A percentile compares a stretch with the other conserved stretches of the same genome.
These are phyloP conservation scores for Nitzschia sp. DNA, from an alignment of 108 stramenopile species.

Conservation along the genomic window DNA sequence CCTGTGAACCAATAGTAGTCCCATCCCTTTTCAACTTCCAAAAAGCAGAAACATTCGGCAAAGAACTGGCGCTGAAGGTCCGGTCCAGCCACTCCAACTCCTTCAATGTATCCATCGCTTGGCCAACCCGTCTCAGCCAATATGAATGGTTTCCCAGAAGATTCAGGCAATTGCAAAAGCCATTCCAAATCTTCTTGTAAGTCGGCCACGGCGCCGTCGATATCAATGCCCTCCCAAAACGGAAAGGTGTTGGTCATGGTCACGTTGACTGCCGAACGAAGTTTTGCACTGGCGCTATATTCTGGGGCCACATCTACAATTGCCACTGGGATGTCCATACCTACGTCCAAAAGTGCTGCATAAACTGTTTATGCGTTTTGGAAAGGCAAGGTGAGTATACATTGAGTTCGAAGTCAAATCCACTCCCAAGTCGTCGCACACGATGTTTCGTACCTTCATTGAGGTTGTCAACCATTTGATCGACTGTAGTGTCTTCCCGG, in stretches of 20 bases:
- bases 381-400: not conserved
- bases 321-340: constrained; percentile 23
- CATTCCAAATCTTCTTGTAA: constrained; percentile 19
- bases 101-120: constrained; percentile 22
- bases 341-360: not conserved
- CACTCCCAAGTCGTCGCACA: not conserved
- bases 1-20: constrained; percentile 35
- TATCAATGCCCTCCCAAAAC: constrained; percentile 30
- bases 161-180: constrained; percentile 16
- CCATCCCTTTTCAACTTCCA: constrained; percentile 22
- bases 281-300: not conserved
- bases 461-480: constrained; percentile 19
- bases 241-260: constrained; percentile 35
- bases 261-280: constrained; percentile 22
- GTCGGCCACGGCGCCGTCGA: constrained; percentile 16
- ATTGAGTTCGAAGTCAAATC: not conserved
- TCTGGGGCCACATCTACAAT: constrained; percentile 39
- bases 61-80: constrained; percentile 28
- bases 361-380: constrained; percentile 2
- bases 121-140: constrained; percentile 46
- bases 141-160: constrained; percentile 16
- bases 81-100: constrained; percentile 25
- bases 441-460: constrained; percentile 7
- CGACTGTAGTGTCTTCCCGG: constrained; percentile 31
- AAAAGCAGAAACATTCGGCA: constrained; percentile 23